These are phyloP conservation scores for Fraxinus quadrangulata DNA, from an alignment of 257 asterid species.

Conservation along the genomic window DNA sequence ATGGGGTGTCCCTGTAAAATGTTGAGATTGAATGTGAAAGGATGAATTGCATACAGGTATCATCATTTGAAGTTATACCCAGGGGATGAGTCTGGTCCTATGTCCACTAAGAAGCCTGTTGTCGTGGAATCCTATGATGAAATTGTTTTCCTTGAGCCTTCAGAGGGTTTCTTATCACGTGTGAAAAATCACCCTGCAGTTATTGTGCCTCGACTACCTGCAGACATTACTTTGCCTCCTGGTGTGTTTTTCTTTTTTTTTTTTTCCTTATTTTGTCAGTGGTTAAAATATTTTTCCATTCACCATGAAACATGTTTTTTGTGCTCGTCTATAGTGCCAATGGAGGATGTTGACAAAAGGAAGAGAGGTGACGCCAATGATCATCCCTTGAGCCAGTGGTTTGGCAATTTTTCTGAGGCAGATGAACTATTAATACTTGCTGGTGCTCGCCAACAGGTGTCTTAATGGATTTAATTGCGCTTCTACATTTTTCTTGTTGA, in stretches of 20 bases:
- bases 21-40: neutral
- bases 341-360: slow-evolving; percentile 49
- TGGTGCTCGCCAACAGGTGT: slow-evolving; percentile 78
- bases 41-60: slow-evolving; percentile 42
- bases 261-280: neutral
- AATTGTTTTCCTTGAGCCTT: slow-evolving; percentile 75
- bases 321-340: slow-evolving; percentile 23
- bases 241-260: slow-evolving; percentile 37
- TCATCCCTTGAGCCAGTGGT: slow-evolving; percentile 66
- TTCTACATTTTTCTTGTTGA: neutral
- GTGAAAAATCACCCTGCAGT: slow-evolving; percentile 80
- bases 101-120: slow-evolving; percentile 73
- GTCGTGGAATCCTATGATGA: slow-evolving; percentile 70
- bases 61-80: slow-evolving; percentile 72
- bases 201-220: slow-evolving; percentile 59
- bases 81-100: slow-evolving; percentile 68
- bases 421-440: slow-evolving; percentile 79
- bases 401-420: slow-evolving; percentile 76
- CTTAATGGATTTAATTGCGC: slow-evolving; percentile 1
- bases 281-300: neutral
- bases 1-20: neutral
- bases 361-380: slow-evolving; percentile 59
- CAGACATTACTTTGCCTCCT: slow-evolving; percentile 39
- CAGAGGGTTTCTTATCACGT: slow-evolving; percentile 63
- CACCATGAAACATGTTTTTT: neutral